Conservation (phyloP, 495 filamentous ascomycete species). For the Daldinia caldariorum region DNA sequence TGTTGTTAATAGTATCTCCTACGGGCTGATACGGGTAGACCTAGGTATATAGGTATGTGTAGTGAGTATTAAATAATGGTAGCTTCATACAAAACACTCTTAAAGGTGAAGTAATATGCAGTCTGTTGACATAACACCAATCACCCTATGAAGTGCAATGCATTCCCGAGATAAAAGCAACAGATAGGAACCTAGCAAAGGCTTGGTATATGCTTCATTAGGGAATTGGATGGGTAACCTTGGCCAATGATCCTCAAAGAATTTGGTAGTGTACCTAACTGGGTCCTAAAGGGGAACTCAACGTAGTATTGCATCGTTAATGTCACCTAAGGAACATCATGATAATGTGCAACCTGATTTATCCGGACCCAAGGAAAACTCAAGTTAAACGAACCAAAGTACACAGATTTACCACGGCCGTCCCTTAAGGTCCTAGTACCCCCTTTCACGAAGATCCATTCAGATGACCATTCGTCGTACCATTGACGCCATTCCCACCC, state of each 20-base stretch:
- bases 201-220: neutral
- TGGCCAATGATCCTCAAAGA: neutral
- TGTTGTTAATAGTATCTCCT: conserved; percentile 18
- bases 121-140: too few species aligned
- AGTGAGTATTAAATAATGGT: neutral
- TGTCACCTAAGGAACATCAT: neutral
- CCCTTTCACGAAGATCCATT: conserved; percentile 28
- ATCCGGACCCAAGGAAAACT: neutral
- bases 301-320: neutral
- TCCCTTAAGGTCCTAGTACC: neutral
- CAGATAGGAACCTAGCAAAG: neutral
- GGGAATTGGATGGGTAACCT: neutral
- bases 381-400: neutral
- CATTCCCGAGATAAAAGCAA: neutral
- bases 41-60: conserved; percentile 7
- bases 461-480: conserved; percentile 24
- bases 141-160: neutral
- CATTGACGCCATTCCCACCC: conserved; percentile 15
- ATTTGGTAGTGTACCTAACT: neutral
- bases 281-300: neutral
- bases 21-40: neutral
- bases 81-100: too few species aligned
- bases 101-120: too few species aligned
- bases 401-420: neutral
- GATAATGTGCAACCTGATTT: neutral